A percentile compares a stretch with the other conserved stretches of the same genome.
These are phyloP conservation scores for Erysimum cheiranthoides DNA, from an alignment of 345 rosid species.

Conservation along the genomic window DNA sequence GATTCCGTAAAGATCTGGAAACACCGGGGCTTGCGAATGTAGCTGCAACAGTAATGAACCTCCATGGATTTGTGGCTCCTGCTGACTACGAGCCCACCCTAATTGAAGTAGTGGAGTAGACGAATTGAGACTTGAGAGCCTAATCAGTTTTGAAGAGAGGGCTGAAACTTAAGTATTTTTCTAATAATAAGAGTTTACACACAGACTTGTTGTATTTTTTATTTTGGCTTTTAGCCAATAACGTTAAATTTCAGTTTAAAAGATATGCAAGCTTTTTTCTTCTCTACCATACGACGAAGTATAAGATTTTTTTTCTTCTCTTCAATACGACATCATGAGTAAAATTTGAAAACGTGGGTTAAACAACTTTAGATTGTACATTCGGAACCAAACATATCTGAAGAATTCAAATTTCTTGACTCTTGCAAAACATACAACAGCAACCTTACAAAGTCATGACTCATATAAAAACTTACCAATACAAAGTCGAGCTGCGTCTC, in stretches of 20 bases:
- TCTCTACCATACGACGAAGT: neutral
- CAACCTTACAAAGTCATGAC: conserved; percentile 38
- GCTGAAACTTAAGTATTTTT: conserved; percentile 33
- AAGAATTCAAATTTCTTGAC: conserved; percentile 30
- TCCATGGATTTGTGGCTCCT: conserved; percentile 90
- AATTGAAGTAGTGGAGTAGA: conserved; percentile 67
- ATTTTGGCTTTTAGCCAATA: conserved; percentile 10
- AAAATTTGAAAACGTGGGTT: neutral
- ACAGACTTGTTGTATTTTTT: neutral
- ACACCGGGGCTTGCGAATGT: conserved; percentile 87
- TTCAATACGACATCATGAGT: neutral
- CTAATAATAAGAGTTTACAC: conserved; percentile 21
- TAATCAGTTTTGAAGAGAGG: conserved; percentile 28
- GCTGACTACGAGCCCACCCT: conserved; percentile 82
- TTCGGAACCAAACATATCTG: neutral
- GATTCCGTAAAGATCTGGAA: conserved; percentile 72
- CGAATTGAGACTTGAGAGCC: conserved; percentile 45
- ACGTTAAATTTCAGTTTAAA: neutral
- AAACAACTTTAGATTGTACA: neutral
- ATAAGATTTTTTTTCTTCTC: neutral
- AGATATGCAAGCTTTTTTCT: neutral
- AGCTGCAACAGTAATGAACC: conserved; percentile 95
- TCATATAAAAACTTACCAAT: conserved; percentile 25
- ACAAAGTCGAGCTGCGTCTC: conserved; percentile 34
- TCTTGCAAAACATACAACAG: conserved; percentile 19